phyloP scores from a whole-genome alignment of 2,329 filamentous ascomycete species.

The Sordariomycetes sp. region DNA sequence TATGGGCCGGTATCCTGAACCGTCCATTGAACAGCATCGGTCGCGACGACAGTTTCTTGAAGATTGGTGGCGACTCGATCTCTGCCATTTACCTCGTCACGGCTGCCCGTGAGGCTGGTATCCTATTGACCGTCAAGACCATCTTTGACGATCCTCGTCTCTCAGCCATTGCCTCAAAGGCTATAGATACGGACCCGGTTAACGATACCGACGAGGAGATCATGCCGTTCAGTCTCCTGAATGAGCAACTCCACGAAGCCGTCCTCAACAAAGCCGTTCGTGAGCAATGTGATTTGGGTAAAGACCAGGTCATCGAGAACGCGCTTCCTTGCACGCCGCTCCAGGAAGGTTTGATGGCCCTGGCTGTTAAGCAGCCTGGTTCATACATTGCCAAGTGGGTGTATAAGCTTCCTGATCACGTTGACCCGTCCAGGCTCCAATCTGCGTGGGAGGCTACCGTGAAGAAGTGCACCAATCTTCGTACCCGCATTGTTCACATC shows the following conservation, averaged over 20 bases:
- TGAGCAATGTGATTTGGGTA: background rate
- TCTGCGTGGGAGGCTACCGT: conserved; percentile 10
- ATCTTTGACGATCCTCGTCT: conserved; percentile 3
- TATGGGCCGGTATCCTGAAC: background rate
- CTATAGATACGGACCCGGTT: conserved; percentile 13
- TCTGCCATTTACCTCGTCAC: too few relatives aligned
- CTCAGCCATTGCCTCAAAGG: background rate
- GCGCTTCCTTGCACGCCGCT: conserved; percentile 25
- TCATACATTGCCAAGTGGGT: conserved; percentile 7
- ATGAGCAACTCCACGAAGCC: background rate
- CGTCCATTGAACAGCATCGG: background rate
- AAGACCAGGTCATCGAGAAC: conserved; percentile 13
- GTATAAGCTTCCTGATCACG: background rate
- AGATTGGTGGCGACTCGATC: conserved; percentile 34
- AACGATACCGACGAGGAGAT: background rate
- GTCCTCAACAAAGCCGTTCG: background rate
- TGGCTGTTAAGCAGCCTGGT: conserved; percentile 11
- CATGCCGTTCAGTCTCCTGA: background rate
- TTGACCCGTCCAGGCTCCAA: conserved; percentile 7
- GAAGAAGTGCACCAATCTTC: conserved; percentile 7
- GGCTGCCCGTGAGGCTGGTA: conserved; percentile 7
- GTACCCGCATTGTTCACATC: conserved; percentile 9
- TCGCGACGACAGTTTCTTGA: conserved; percentile 19
- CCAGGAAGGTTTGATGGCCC: conserved; percentile 25
- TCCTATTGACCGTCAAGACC: conserved; percentile 1